phyloP scores from a whole-genome alignment of 1,139 yeast species.

The Pichia sp. region DNA sequence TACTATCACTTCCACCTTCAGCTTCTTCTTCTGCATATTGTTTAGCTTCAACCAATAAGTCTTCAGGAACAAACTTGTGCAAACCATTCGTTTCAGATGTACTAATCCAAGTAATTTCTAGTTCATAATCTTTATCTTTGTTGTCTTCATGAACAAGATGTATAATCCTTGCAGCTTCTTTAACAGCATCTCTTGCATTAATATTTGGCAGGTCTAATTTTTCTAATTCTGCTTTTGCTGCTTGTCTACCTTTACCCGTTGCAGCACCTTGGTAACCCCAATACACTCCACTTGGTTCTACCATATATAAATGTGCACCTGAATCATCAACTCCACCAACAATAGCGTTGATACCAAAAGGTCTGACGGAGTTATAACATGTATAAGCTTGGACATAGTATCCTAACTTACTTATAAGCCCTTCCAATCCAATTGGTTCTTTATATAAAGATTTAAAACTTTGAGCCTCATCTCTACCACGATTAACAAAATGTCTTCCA shows the following conservation, averaged over 20 bases:
- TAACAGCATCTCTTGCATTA: slow-evolving; percentile 75
- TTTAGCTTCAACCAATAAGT: slow-evolving; percentile 73
- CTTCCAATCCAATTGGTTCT: slow-evolving; percentile 70
- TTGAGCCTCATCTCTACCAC: slow-evolving; percentile 90
- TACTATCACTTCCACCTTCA: slow-evolving; percentile 43
- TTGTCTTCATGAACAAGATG: slow-evolving; percentile 95
- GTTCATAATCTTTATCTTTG: slow-evolving; percentile 94
- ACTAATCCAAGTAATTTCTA: slow-evolving; percentile 89
- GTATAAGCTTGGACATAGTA: slow-evolving; percentile 94
- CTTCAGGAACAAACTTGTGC: slow-evolving; percentile 76
- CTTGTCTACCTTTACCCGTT: slow-evolving; percentile 95
- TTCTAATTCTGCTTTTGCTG: slow-evolving; percentile 93
- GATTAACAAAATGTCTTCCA: slow-evolving; percentile 86
- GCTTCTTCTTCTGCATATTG: slow-evolving; percentile 75
- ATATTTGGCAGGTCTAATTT: slow-evolving; percentile 71
- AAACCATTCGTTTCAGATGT: slow-evolving; percentile 68
- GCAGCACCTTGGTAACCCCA: slow-evolving; percentile 99
- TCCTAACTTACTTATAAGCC: slow-evolving; percentile 82
- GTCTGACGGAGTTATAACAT: slow-evolving; percentile 93
- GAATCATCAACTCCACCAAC: slow-evolving; percentile 88
- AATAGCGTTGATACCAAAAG: slow-evolving; percentile 89
- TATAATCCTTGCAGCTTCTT: slow-evolving; percentile 89
- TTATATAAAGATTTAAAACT: slow-evolving; percentile 75
- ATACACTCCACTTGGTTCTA: slow-evolving; percentile 93
- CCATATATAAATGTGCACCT: slow-evolving; percentile 90